Base-by-base conservation (phyloP, 352 stramenopile species). In the Thalassiosira hispida region DNA sequence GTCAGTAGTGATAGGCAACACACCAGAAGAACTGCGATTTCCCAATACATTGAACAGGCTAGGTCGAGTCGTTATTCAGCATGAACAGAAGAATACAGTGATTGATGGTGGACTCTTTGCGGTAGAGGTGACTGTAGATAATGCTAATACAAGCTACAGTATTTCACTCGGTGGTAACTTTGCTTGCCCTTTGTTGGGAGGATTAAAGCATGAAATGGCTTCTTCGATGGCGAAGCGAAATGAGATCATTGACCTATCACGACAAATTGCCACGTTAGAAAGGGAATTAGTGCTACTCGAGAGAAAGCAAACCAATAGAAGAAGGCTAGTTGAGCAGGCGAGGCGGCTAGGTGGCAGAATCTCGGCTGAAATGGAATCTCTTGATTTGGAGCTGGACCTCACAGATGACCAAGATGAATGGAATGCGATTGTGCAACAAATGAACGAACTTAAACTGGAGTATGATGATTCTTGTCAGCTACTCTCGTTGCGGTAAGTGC, bases 101-200 rank as follows among this genome's bases (percentile, higher is more conserved):
- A 70, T 70, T 35, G 61, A 60, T 20, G 56, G 46, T 29, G 46
- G 61, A 25, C 56, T 70, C 11, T 40, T 51, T 23, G 61, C 59
- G 22, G 29, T 70, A 40, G 29, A 9, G 31, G 20, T 70, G 9
- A 47, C 7, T 14, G 61, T 46, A 12, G 29, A 51, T 22, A 6
- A 33, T 35, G 40, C n/a, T 1, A 38, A 3, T 38, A n/a, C 25
- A 29, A 51, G n/a, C 7, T 70, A 60, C 14, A 70, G 61, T 20
- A 70, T 70, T 42, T 12, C 31, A 22, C n/a, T 51, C 9, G 22
- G 23, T 16, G 44, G 16, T 0, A 23, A 1, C n/a, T 47, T 61
- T 49, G 61, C 61, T 25, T 18, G 29, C n/a, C 2, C 16, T 16
- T 16, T 23, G 3, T 22, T 29, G 1, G 7, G 11, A n/a, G 61